phyloP scores from a whole-genome alignment of 352 stramenopile species.

The Phytophthora pistaciae region DNA sequence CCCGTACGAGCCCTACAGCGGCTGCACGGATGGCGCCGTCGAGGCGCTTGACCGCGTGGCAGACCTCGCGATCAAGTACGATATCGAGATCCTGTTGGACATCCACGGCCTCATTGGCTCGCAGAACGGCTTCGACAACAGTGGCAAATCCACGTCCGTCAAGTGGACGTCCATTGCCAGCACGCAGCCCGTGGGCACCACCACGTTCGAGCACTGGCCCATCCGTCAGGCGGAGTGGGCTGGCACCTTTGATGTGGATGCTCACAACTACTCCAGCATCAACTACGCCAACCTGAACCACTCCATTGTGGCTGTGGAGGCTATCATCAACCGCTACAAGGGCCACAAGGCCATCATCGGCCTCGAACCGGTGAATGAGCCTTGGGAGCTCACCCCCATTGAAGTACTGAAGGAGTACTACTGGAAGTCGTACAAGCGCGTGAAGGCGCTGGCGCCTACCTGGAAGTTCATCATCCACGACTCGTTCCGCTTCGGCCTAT shows the following conservation, averaged over 20 bases:
- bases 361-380: constrained; percentile 96
- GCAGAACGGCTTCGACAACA: constrained; percentile 98
- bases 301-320: constrained; percentile 89
- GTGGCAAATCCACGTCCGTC: constrained; percentile 86
- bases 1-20: constrained; percentile 94
- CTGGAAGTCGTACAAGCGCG: constrained; percentile 97
- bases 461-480: constrained; percentile 98
- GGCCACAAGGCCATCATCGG: constrained; percentile 92
- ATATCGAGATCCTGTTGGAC: constrained; percentile 92
- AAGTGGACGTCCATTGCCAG: constrained; percentile 91
- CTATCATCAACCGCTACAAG: constrained; percentile 92
- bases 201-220: constrained; percentile 96
- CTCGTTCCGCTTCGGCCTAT: constrained; percentile 93
- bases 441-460: constrained; percentile 91
- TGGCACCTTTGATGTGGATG: constrained; percentile 90
- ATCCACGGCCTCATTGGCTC: constrained; percentile 94
- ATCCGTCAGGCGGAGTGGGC: constrained; percentile 94
- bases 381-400: constrained; percentile 96
- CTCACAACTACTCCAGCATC: constrained; percentile 91
- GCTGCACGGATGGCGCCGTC: constrained; percentile 93
- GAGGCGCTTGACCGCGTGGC: constrained; percentile 92
- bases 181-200: constrained; percentile 82
- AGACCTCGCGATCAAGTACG: constrained; percentile 89
- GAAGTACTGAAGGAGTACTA: constrained; percentile 95
- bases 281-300: constrained; percentile 95